Base-by-base conservation (phyloP, 768 basidiomycete species). In the Fistulinella prunicolor region DNA sequence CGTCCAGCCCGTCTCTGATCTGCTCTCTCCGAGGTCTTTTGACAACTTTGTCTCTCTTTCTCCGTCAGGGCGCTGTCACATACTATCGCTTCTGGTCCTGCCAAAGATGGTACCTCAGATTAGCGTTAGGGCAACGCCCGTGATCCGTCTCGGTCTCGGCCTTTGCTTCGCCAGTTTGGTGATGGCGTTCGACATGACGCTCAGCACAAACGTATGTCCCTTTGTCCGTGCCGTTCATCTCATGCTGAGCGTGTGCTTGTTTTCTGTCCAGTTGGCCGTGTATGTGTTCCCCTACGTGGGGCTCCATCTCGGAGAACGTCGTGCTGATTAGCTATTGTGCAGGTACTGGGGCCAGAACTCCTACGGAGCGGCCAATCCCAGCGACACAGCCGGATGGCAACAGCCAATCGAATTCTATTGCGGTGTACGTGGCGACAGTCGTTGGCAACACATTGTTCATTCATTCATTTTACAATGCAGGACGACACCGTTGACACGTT, bases 401-500 rank as follows among this genome's bases (percentile, higher is more conserved):
- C 61, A 71, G 20, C 42, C 59, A 1, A 64, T 71, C 9, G 63
- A 52, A 1, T 66, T 53, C 37, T 70, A 72, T 42, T 70, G 71
- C 42, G 47, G 44, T 6, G 63, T 64, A 38, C 2, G 47, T 20
- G 32, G 21, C 24, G n/a, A 40, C 40, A 17, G 28, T 13, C 14
- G 21, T 6, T 35, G 21, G 40, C 38, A 42, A 36, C 42, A 16
- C 5, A 5, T 5, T 12, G 7, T 34, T 34, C 19, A 22, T n/a
- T 46, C 45, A 30, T 37, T 47, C 30, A 38, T 22, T 14, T 42
- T 17, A 14, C 28, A 26, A 35, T 12, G 9, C 4, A 81, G 76
- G 84, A 85, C 57, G 62, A 74, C 59, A 66, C 74, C 4, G 78
- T 85, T 38, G 73, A 86, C 54, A 76, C 69, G 32, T 69, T 86